A percentile compares a stretch with the other conserved stretches of the same genome.
These are phyloP conservation scores for Leptographium galeiforme DNA, from an alignment of 2,329 filamentous ascomycete species.

Conservation along the genomic window DNA sequence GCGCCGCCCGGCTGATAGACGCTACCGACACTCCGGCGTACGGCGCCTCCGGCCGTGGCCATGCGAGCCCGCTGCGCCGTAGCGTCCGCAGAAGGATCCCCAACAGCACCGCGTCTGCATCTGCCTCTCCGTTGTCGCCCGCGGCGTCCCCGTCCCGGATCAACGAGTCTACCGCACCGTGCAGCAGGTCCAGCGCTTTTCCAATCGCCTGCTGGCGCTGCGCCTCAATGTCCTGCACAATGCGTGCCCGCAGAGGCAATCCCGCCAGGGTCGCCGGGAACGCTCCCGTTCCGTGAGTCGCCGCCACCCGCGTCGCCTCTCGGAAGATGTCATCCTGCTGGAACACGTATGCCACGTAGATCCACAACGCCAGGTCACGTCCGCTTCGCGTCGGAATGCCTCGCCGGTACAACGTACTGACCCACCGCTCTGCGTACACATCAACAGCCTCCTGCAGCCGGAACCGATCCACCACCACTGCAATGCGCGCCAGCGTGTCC, in stretches of 20 bases:
- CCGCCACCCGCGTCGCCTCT: slow-evolving; percentile 14
- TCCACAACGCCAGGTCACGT: slow-evolving; percentile 17
- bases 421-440: slow-evolving; percentile 27
- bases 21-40: slow-evolving; percentile 15
- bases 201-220: slow-evolving; percentile 15
- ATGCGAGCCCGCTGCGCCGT: slow-evolving; percentile 12
- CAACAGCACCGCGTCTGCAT: slow-evolving; percentile 15
- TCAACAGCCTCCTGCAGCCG: slow-evolving; percentile 28
- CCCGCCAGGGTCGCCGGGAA: slow-evolving; percentile 12
- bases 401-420: slow-evolving; percentile 14
- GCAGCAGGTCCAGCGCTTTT: slow-evolving; percentile 12
- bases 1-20: slow-evolving; percentile 12
- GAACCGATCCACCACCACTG: slow-evolving; percentile 28
- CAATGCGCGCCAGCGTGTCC: slow-evolving; percentile 29
- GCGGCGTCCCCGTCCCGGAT: neutral
- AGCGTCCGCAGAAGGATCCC: slow-evolving; percentile 18
- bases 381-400: slow-evolving; percentile 10
- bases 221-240: slow-evolving; percentile 16
- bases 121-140: neutral
- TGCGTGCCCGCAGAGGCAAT: slow-evolving; percentile 17
- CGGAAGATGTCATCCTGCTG: slow-evolving; percentile 15
- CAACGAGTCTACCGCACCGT: slow-evolving; percentile 14
- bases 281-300: slow-evolving; percentile 13
- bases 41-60: slow-evolving; percentile 15
- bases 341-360: slow-evolving; percentile 20